phyloP scores from a whole-genome alignment of 768 basidiomycete species.

The Hemileccinum rubropunctum region DNA sequence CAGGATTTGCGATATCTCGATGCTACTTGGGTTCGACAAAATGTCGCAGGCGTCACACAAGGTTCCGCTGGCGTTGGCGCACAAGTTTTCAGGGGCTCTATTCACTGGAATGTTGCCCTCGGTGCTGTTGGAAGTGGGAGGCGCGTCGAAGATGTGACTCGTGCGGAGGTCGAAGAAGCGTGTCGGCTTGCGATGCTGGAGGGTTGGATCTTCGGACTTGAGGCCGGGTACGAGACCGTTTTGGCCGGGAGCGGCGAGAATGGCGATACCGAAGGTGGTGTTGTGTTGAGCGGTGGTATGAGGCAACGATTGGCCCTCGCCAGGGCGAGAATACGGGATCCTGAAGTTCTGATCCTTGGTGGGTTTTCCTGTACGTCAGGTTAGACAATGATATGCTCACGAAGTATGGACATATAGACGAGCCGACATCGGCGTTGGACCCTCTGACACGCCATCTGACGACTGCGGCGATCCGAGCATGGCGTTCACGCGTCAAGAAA shows the following conservation, averaged over 20 bases:
- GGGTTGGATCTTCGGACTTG: slow-evolving; percentile 82
- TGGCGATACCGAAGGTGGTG: slow-evolving; percentile 44
- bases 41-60: slow-evolving; percentile 79
- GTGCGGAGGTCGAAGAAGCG: slow-evolving; percentile 73
- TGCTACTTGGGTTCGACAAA: slow-evolving; percentile 57
- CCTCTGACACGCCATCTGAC: slow-evolving; percentile 83
- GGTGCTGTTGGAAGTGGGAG: slow-evolving; percentile 54
- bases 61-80: slow-evolving; percentile 49
- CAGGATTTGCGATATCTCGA: slow-evolving; percentile 77
- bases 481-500: slow-evolving; percentile 59
- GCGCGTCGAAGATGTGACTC: slow-evolving; percentile 48
- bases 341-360: slow-evolving; percentile 90
- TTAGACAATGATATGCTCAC: not conserved
- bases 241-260: slow-evolving; percentile 50
- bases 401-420: slow-evolving; percentile 43
- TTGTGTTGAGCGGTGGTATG: slow-evolving; percentile 87
- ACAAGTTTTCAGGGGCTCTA: slow-evolving; percentile 65
- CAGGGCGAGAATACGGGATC: slow-evolving; percentile 79
- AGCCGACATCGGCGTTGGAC: slow-evolving; percentile 83
- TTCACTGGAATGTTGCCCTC: slow-evolving; percentile 87
- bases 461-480: slow-evolving; percentile 65
- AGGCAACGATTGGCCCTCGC: slow-evolving; percentile 89
- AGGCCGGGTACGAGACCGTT: slow-evolving; percentile 82
- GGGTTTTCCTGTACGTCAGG: slow-evolving; percentile 27
- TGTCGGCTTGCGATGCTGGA: slow-evolving; percentile 85